These are phyloP conservation scores for Grigorovia humatica DNA, from an alignment of 805 yeast genomes.

Conservation along the genomic window DNA sequence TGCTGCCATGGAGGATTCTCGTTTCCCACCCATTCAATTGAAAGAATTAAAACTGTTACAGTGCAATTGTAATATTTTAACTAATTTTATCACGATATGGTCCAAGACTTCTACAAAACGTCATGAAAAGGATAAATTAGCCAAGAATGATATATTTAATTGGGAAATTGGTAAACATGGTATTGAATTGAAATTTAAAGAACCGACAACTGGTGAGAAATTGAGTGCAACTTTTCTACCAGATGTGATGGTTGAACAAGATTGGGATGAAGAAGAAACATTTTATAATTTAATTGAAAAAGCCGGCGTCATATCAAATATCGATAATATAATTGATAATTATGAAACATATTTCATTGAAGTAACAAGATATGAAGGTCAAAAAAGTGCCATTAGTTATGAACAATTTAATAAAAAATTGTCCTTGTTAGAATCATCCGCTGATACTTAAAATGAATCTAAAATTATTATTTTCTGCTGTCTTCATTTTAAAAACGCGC, in stretches of 20 bases:
- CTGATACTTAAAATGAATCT: too few relatives aligned
- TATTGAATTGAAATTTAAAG: conserved; percentile 45
- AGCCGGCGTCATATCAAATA: conserved; percentile 41
- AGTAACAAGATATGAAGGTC: conserved; percentile 48
- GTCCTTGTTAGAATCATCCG: conserved; percentile 28
- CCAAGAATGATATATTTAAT: conserved; percentile 37
- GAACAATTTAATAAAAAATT: conserved; percentile 29
- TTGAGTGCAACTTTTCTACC: conserved; percentile 82
- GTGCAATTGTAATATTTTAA: conserved; percentile 26
- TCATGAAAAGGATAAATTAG: not conserved
- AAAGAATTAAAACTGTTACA: conserved; percentile 45
- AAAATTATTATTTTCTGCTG: too few relatives aligned
- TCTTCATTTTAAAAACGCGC: not conserved
- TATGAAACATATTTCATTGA: conserved; percentile 28
- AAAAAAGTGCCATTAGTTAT: conserved; percentile 35
- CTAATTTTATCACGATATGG: conserved; percentile 31
- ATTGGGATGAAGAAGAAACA: conserved; percentile 62
- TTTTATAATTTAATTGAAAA: conserved; percentile 60
- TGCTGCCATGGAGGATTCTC: conserved; percentile 67
- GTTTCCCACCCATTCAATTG: conserved; percentile 57
- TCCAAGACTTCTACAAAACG: conserved; percentile 38
- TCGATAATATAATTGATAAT: conserved; percentile 26
- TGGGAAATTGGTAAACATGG: conserved; percentile 87
- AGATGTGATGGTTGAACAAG: conserved; percentile 79
- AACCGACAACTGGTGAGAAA: conserved; percentile 26